Percentiles rank a stretch among this genome's conserved stretches.
phyloP scores from a whole-genome alignment of 208 protist species.

The Trypanosoma platydactyli region DNA sequence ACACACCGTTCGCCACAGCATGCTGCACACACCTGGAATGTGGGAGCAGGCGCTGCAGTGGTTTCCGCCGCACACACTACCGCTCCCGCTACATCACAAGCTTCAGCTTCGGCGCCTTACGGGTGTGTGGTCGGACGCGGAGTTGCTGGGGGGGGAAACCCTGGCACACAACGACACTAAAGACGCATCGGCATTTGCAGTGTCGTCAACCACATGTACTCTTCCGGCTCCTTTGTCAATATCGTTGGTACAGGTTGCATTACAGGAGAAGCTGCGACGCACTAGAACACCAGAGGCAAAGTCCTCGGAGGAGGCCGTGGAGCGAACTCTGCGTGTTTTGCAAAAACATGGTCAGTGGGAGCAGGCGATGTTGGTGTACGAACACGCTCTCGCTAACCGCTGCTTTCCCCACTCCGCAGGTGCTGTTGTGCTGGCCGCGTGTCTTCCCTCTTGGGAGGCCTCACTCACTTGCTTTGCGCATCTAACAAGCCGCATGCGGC shows the following conservation, averaged over 20 bases:
- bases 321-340: constrained; percentile 19
- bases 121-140: constrained; percentile 1
- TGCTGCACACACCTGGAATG: constrained; percentile 34
- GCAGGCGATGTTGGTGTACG: constrained; percentile 49
- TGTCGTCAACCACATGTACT: background rate
- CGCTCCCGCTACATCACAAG: constrained; percentile 45
- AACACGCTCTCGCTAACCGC: constrained; percentile 38
- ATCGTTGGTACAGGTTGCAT: constrained; percentile 31
- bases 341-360: constrained; percentile 55
- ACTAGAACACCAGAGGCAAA: background rate
- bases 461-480: constrained; percentile 61
- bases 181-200: background rate
- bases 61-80: constrained; percentile 43
- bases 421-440: constrained; percentile 27
- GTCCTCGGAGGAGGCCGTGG: constrained; percentile 7
- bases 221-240: constrained; percentile 8
- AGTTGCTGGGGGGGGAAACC: background rate
- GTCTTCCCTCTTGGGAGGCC: constrained; percentile 54
- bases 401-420: constrained; percentile 53
- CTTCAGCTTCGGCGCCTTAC: constrained; percentile 24
- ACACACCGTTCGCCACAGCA: constrained; percentile 58
- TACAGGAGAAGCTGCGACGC: constrained; percentile 24
- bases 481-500: constrained; percentile 53
- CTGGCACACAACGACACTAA: background rate
- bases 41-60: constrained; percentile 55